Percentiles rank a stretch among this genome's conserved stretches.
Evolutionary conservation across 768 basidiomycete species (phyloP).

Genomic region (Podaxis pistillaris): DNA sequence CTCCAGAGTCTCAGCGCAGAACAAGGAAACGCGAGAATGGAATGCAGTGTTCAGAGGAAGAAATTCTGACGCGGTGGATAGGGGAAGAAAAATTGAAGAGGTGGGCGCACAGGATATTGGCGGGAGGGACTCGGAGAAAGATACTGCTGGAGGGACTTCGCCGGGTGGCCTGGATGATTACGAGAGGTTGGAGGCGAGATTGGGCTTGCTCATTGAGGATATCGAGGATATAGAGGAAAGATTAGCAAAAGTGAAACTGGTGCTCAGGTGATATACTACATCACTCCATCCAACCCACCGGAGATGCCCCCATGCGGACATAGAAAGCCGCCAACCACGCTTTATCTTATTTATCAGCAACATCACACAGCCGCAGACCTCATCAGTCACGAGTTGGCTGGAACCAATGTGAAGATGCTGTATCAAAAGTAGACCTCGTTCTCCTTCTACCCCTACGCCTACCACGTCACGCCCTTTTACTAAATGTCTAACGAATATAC

Average conservation of each 20-base stretch:
- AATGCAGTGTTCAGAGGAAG: background rate
- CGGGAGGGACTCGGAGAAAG: background rate
- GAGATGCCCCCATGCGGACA: background rate
- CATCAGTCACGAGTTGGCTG: background rate
- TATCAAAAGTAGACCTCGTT: background rate
- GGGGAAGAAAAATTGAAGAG: background rate
- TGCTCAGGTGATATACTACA: background rate
- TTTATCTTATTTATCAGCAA: background rate
- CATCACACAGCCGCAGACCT: background rate
- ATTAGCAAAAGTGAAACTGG: background rate
- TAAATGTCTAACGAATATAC: background rate
- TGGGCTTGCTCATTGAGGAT: background rate
- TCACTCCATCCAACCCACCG: background rate
- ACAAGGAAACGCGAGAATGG: background rate
- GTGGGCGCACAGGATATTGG: background rate
- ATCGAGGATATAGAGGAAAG: slow-evolving; percentile 6
- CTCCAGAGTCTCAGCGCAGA: background rate
- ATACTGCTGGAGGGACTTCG: background rate
- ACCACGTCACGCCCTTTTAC: background rate
- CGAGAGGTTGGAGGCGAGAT: background rate
- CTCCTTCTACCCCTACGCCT: background rate
- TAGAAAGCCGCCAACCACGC: background rate
- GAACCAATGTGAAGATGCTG: background rate
- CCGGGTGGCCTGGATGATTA: background rate
- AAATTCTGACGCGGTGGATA: background rate